phyloP scores from a whole-genome alignment of 2,329 filamentous ascomycete genomes.

The Aspergillus viridinutans region DNA sequence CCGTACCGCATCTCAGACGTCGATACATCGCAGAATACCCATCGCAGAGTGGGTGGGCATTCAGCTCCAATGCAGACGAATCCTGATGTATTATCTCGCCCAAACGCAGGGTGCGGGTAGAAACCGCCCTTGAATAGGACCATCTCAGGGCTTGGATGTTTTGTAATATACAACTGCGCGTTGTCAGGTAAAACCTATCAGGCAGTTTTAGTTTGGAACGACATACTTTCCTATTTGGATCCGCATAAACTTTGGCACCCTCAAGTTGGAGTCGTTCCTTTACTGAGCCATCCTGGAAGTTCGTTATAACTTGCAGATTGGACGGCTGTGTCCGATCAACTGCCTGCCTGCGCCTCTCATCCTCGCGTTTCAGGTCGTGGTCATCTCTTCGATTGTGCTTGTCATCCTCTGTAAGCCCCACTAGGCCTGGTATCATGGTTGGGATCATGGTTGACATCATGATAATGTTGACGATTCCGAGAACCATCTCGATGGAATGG shows the following conservation, averaged over 20 bases:
- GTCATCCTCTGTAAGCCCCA: neutral
- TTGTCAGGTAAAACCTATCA: neutral
- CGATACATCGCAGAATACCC: neutral
- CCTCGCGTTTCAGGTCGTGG: neutral
- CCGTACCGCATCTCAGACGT: neutral
- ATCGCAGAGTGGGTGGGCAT: neutral
- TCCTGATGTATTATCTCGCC: neutral
- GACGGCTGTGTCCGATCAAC: neutral
- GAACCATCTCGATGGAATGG: neutral
- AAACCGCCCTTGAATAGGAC: neutral
- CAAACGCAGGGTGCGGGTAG: neutral
- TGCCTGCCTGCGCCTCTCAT: neutral
- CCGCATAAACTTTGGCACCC: neutral
- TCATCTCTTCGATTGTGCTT: neutral
- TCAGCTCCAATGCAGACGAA: neutral
- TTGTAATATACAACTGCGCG: neutral
- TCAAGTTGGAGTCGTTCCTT: neutral
- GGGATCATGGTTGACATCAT: neutral
- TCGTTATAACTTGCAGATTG: neutral
- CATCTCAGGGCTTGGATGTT: neutral
- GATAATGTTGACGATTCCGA: neutral
- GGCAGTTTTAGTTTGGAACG: neutral
- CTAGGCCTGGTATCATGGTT: neutral
- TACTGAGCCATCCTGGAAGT: neutral
- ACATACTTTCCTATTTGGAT: neutral